Evolutionary conservation across 164 flowering plant species (phyloP).

Genomic region (Brasenia schreberi): DNA sequence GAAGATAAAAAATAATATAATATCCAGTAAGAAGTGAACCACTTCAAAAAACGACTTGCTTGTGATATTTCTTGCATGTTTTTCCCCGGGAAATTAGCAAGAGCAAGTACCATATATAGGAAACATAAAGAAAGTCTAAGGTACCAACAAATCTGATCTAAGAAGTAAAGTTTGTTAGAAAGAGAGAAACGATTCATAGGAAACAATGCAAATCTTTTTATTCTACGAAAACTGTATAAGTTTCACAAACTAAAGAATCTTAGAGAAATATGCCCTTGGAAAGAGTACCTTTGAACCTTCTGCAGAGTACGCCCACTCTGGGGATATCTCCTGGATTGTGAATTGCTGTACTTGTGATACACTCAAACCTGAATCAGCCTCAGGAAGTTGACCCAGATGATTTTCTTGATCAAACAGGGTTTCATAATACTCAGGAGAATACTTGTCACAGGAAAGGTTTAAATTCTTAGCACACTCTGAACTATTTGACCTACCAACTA

Average conservation of each 20-base stretch:
- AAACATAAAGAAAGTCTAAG: too few species aligned
- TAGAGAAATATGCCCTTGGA: not conserved
- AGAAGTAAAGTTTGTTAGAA: too few species aligned
- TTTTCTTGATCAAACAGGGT: conserved; percentile 29
- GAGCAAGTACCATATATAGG: too few species aligned
- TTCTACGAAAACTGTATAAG: too few species aligned
- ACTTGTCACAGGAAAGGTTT: not conserved
- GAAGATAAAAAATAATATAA: too few species aligned
- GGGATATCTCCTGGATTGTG: conserved; percentile 63
- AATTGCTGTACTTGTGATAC: conserved; percentile 52
- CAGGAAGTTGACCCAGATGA: conserved; percentile 18
- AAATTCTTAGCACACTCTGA: conserved; percentile 4
- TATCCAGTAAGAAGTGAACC: too few species aligned
- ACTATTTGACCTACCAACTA: conserved; percentile 3
- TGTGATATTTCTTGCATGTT: too few species aligned
- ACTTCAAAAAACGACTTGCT: too few species aligned
- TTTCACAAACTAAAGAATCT: not conserved
- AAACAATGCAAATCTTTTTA: too few species aligned
- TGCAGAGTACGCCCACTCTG: conserved; percentile 72
- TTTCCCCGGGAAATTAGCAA: too few species aligned
- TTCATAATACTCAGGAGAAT: conserved; percentile 17
- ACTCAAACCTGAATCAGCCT: conserved; percentile 30
- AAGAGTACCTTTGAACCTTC: conserved; percentile 66
- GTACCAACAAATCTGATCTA: too few species aligned
- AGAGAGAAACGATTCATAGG: too few species aligned